phyloP scores from a whole-genome alignment of 306 rosid genomes.

The Pterocarpus santalinus region DNA sequence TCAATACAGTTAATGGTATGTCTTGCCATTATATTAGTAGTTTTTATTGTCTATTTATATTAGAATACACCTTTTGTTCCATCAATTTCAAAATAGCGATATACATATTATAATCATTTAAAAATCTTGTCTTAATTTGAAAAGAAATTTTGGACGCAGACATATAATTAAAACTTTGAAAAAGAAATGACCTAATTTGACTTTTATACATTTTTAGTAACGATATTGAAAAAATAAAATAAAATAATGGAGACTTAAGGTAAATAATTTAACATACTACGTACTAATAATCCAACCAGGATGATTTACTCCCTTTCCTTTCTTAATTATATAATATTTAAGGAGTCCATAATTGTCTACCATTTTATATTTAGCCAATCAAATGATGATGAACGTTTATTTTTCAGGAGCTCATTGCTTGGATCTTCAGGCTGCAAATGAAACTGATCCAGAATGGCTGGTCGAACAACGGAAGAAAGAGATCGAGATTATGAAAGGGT shows the following conservation, averaged over 20 bases:
- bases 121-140: too few relatives aligned
- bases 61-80: too few relatives aligned
- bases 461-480: slow-evolving; percentile 54
- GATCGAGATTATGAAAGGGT: slow-evolving; percentile 48
- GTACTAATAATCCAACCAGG: background rate
- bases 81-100: too few relatives aligned
- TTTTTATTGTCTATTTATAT: background rate
- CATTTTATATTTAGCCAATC: background rate
- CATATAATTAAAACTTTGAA: too few relatives aligned
- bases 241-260: background rate
- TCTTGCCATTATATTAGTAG: background rate
- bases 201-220: too few relatives aligned
- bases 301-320: background rate
- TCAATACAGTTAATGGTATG: slow-evolving; percentile 53
- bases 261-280: background rate
- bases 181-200: too few relatives aligned
- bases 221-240: too few relatives aligned
- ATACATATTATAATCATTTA: too few relatives aligned
- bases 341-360: too few relatives aligned
- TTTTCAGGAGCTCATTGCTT: slow-evolving; percentile 68
- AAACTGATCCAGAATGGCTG: slow-evolving; percentile 63
- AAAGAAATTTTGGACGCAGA: too few relatives aligned
- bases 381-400: background rate
- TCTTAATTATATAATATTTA: too few relatives aligned
- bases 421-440: slow-evolving; percentile 46